Evolutionary conservation across 2,329 filamentous ascomycete species (phyloP).

Genomic region (Pyricularia pennisetigena): DNA sequence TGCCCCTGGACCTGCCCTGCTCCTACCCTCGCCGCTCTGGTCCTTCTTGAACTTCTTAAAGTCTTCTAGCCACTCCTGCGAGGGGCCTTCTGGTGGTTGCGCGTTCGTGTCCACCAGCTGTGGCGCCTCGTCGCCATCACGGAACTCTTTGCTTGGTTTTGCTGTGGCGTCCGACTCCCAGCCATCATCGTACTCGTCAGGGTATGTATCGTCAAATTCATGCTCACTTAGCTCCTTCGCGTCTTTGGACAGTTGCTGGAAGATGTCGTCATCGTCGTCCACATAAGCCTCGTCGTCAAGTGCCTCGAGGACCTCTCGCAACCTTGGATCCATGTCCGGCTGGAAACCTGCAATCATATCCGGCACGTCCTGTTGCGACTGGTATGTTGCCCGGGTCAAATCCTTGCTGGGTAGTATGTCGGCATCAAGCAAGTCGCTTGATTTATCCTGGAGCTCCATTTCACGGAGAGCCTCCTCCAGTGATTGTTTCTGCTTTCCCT

Average conservation of each 20-base stretch:
- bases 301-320: conserved; percentile 86
- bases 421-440: conserved; percentile 55
- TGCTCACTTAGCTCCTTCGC: conserved; percentile 46
- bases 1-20: conserved; percentile 13
- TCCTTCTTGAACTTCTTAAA: conserved; percentile 94
- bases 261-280: conserved; percentile 77
- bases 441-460: conserved; percentile 43
- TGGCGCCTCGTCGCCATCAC: conserved; percentile 29
- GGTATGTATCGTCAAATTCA: conserved; percentile 64
- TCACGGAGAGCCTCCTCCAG: conserved; percentile 74
- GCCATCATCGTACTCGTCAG: conserved; percentile 48
- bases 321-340: conserved; percentile 91
- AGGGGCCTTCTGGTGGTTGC: conserved; percentile 46
- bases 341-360: conserved; percentile 90
- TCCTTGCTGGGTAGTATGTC: conserved; percentile 74
- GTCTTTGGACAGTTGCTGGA: conserved; percentile 42
- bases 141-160: conserved; percentile 57
- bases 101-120: conserved; percentile 34
- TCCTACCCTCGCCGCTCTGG: conserved; percentile 37
- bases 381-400: conserved; percentile 67
- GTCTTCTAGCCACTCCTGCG: conserved; percentile 81
- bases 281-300: conserved; percentile 94
- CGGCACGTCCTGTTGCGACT: conserved; percentile 86
- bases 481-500: conserved; percentile 65
- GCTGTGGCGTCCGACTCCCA: conserved; percentile 95